phyloP scores from a whole-genome alignment of 23 red algal genomes.

The Gracilaria domingensis region DNA sequence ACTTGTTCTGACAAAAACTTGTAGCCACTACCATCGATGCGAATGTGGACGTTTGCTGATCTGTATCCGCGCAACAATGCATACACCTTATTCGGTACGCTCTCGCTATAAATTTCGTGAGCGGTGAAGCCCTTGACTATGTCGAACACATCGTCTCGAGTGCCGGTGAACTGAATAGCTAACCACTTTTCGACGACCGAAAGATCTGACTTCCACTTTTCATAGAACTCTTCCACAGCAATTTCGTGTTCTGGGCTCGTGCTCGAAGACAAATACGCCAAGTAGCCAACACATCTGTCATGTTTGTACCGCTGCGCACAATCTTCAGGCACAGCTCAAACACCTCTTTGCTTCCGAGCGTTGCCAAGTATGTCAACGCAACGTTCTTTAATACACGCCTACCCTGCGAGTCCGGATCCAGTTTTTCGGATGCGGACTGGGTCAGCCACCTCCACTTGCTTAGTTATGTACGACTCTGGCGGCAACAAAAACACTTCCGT shows the following conservation, averaged over 20 bases:
- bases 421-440: conserved; percentile 71
- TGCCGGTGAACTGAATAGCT: conserved; percentile 81
- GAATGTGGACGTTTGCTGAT: conserved; percentile 85
- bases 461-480: conserved; percentile 76
- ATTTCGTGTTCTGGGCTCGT: conserved; percentile 65
- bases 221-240: conserved; percentile 89
- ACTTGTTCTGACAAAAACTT: conserved; percentile 89
- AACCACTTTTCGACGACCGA: conserved; percentile 94
- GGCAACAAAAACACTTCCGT: conserved; percentile 76
- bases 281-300: too few species aligned
- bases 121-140: conserved; percentile 76
- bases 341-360: too few species aligned
- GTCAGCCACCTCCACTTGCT: conserved; percentile 78
- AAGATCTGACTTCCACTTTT: conserved; percentile 85
- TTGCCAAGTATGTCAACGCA: conserved; percentile 67
- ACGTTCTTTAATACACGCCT: conserved; percentile 82
- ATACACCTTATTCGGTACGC: conserved; percentile 96
- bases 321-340: too few species aligned
- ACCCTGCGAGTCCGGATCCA: conserved; percentile 83
- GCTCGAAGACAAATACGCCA: conserved; percentile 52
- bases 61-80: conserved; percentile 85
- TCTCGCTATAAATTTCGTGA: conserved; percentile 79
- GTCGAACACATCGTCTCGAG: too few species aligned
- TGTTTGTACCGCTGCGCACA: too few species aligned
- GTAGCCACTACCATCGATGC: conserved; percentile 71